These are phyloP conservation scores for Aspergillus neotritici DNA, from an alignment of 2,329 filamentous ascomycete genomes.

Conservation along the genomic window DNA sequence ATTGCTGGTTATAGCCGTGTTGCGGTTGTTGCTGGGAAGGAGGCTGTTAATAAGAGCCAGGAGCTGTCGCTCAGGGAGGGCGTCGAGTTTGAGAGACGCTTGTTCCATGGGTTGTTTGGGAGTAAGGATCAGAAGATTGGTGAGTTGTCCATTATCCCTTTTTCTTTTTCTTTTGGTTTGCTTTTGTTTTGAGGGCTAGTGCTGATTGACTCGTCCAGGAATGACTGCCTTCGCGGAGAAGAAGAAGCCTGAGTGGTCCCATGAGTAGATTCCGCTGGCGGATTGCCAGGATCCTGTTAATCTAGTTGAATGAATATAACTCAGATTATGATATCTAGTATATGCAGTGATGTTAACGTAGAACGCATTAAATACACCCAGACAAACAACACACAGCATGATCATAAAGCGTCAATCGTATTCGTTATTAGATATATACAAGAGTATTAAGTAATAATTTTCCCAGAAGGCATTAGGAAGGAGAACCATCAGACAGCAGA, in stretches of 20 bases:
- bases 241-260: slow-evolving; percentile 83
- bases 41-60: slow-evolving; percentile 99
- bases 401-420: slow-evolving; percentile 1
- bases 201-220: slow-evolving; percentile 33
- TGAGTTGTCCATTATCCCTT: slow-evolving; percentile 38
- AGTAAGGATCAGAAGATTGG: slow-evolving; percentile 96
- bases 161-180: not conserved
- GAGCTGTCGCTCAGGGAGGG: slow-evolving; percentile 81
- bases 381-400: not conserved
- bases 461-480: not conserved
- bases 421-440: slow-evolving; percentile 1
- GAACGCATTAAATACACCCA: not conserved
- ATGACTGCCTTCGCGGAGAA: slow-evolving; percentile 95
- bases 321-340: not conserved
- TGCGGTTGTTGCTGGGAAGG: slow-evolving; percentile 85
- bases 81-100: slow-evolving; percentile 85
- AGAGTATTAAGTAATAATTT: slow-evolving; percentile 7
- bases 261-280: slow-evolving; percentile 52
- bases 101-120: slow-evolving; percentile 91
- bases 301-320: not conserved
- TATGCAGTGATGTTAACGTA: not conserved
- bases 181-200: not conserved
- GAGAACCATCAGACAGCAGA: not conserved
- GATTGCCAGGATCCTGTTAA: not conserved
- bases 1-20: slow-evolving; percentile 84